Evolutionary conservation across 208 protist species (phyloP).

Genomic region (Acanthamoeba triangularis): DNA sequence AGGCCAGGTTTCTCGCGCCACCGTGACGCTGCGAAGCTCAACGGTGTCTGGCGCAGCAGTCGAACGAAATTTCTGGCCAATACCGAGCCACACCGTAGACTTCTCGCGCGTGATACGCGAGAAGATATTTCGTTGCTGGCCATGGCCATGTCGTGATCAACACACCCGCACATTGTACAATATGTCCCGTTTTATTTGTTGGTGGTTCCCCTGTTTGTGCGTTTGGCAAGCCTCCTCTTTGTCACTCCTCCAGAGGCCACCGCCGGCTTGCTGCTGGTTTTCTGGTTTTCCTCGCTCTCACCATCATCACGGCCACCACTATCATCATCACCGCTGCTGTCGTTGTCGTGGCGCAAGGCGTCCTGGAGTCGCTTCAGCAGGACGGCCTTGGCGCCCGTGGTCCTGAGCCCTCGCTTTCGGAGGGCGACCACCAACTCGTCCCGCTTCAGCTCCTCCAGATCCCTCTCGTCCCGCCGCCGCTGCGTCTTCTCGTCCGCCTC

Average conservation of each 20-base stretch:
- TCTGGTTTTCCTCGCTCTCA: background rate
- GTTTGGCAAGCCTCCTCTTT: background rate
- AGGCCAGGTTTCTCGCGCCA: too few relatives aligned
- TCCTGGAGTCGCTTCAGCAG: slow-evolving; percentile 8
- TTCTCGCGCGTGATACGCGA: too few relatives aligned
- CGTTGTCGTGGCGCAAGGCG: background rate
- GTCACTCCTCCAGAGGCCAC: background rate
- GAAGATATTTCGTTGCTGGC: too few relatives aligned
- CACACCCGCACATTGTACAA: too few relatives aligned
- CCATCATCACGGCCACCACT: background rate
- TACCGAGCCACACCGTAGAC: background rate
- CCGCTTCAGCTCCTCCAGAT: background rate
- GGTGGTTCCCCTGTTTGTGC: background rate
- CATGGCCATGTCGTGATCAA: too few relatives aligned
- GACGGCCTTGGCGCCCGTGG: background rate
- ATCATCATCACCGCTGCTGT: background rate
- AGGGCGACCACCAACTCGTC: background rate
- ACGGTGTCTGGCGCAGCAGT: background rate
- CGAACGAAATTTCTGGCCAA: background rate
- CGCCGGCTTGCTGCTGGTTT: background rate
- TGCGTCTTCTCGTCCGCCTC: background rate
- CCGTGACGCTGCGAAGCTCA: too few relatives aligned
- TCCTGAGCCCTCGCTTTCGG: background rate
- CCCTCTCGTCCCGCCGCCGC: background rate
- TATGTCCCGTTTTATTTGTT: background rate